Percentiles rank a stretch among this genome's conserved stretches.
Conservation (phyloP, 2,329 filamentous ascomycete genomes). For the Biscogniauxia sp. region DNA sequence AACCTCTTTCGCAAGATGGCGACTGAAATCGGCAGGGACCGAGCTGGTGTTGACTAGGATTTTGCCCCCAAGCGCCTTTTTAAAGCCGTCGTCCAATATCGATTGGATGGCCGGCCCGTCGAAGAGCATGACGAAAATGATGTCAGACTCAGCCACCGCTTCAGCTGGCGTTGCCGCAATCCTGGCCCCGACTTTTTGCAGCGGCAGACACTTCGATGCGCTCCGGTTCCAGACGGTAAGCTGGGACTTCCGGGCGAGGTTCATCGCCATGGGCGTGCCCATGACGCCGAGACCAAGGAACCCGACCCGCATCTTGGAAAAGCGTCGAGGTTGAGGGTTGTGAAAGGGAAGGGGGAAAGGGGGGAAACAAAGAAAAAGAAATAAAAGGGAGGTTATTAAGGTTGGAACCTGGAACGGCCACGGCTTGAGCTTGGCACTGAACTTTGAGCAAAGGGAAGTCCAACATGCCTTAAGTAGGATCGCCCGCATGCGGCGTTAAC, state of each 20-base stretch:
- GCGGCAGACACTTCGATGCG: constrained; percentile 23
- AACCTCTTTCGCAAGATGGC: constrained; percentile 21
- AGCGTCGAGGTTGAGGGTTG: too few species aligned
- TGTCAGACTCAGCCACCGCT: constrained; percentile 27
- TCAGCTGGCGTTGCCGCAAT: constrained; percentile 24
- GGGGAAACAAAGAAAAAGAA: background rate
- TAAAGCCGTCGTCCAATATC: constrained; percentile 24
- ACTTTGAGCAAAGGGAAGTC: background rate
- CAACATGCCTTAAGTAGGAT: background rate
- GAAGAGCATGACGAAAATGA: constrained; percentile 34
- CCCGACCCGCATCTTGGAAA: constrained; percentile 21
- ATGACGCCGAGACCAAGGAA: constrained; percentile 34
- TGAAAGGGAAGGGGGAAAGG: too few species aligned
- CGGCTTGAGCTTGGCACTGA: background rate
- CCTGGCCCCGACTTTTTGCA: constrained; percentile 21
- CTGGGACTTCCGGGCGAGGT: constrained; percentile 27
- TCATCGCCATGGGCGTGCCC: constrained; percentile 35
- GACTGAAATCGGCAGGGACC: constrained; percentile 27
- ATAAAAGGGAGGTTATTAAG: background rate
- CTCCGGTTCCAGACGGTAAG: constrained; percentile 34
- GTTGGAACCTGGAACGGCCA: background rate
- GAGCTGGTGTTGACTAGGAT: constrained; percentile 33
- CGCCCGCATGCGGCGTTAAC: background rate
- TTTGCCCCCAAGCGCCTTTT: constrained; percentile 27
- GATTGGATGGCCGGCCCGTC: constrained; percentile 26